Percentiles rank a stretch among this genome's conserved stretches.
phyloP scores from a whole-genome alignment of 2,329 filamentous ascomycete species.

The Zopfia rhizophila region DNA sequence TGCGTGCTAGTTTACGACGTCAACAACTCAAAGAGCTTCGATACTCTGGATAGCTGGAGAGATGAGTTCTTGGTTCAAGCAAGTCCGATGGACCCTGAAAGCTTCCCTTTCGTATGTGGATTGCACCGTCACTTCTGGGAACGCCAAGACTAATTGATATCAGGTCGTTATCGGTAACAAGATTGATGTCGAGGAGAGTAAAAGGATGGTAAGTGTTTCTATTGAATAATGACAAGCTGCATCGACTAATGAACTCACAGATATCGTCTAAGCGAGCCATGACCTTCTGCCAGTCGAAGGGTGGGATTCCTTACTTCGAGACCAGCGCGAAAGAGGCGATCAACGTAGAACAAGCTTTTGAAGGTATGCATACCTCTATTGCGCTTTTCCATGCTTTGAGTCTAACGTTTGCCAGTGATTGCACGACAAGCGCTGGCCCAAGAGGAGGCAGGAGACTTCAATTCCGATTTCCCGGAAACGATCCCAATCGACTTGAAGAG shows the following conservation, averaged over 20 bases:
- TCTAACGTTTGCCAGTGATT: conserved; percentile 72
- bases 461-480: conserved; percentile 94
- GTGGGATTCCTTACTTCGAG: conserved; percentile 98
- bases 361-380: conserved; percentile 56
- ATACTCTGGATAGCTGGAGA: conserved; percentile 97
- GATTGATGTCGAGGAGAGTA: conserved; percentile 98
- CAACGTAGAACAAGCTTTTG: conserved; percentile 91
- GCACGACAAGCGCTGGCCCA: conserved; percentile 94
- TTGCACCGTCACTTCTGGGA: background rate
- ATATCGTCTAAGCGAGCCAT: conserved; percentile 96
- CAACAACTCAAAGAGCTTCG: conserved; percentile 99
- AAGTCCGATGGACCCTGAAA: conserved; percentile 93
- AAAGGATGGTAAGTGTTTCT: conserved; percentile 77
- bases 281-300: conserved; percentile 98
- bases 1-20: conserved; percentile 98
- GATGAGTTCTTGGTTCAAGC: conserved; percentile 99
- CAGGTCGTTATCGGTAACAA: conserved; percentile 98
- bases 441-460: conserved; percentile 98
- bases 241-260: conserved; percentile 55
- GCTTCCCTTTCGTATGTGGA: conserved; percentile 89
- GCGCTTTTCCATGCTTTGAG: background rate
- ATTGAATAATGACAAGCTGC: conserved; percentile 7
- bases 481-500: conserved; percentile 98
- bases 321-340: conserved; percentile 98
- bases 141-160: conserved; percentile 25